Evolutionary conservation across 2,329 filamentous ascomycete species (phyloP).

Genomic region (Penicillium verrucosum): DNA sequence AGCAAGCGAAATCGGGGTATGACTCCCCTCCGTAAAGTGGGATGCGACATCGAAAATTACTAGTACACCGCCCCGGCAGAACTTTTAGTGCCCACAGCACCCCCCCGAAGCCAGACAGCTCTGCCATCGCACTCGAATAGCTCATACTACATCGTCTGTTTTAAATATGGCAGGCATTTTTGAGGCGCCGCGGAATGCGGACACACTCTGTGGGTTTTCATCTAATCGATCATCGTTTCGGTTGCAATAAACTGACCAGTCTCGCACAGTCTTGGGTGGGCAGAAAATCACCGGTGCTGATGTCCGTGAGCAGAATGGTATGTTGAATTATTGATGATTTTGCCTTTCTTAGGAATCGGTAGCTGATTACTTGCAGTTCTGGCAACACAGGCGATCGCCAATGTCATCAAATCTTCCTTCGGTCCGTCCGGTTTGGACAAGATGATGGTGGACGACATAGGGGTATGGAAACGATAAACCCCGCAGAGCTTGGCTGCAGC

Average conservation of each 20-base stretch:
- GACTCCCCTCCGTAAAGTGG: conserved; percentile 37
- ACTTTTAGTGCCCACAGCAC: conserved; percentile 37
- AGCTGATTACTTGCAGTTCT: conserved; percentile 59
- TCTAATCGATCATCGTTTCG: conserved; percentile 9
- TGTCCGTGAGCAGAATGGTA: conserved; percentile 95
- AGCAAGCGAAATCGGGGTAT: conserved; percentile 13
- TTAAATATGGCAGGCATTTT: conserved; percentile 85
- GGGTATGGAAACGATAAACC: conserved; percentile 55
- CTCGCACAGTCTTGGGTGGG: conserved; percentile 73
- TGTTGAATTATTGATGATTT: conserved; percentile 30
- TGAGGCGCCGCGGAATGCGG: conserved; percentile 85
- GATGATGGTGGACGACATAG: conserved; percentile 99
- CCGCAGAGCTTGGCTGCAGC: conserved; percentile 18
- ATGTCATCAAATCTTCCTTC: conserved; percentile 98
- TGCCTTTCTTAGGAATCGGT: background rate
- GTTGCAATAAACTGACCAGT: conserved; percentile 31
- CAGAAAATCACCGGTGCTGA: conserved; percentile 96
- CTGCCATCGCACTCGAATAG: conserved; percentile 25
- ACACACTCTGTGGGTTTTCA: conserved; percentile 71
- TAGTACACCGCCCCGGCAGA: conserved; percentile 44
- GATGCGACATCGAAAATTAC: conserved; percentile 33
- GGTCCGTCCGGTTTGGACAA: conserved; percentile 96
- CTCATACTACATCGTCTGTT: conserved; percentile 20
- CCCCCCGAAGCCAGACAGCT: conserved; percentile 31
- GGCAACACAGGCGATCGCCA: conserved; percentile 94